Evolutionary conservation across 192 early-diverging fungal genomes (phyloP), one percentile per base, ranked within the genome.

Genomic region (Backusella mclennaniae): DNA sequence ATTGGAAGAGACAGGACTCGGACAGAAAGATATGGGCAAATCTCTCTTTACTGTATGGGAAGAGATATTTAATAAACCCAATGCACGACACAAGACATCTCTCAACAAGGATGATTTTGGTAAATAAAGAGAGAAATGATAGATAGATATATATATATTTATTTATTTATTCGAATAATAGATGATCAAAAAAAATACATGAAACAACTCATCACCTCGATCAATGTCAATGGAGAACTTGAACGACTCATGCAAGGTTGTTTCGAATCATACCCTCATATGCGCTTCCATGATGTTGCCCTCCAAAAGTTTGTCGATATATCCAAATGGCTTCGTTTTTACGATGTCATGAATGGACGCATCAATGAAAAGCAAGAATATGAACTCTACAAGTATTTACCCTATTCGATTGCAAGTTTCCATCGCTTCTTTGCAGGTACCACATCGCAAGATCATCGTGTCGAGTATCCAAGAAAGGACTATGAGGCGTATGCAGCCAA

Each of bases 171-270:
- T 83, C 39, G 15, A 44, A 44, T 44, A 15, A 63, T 74, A 75
- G 15, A 79, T 79, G 29, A 67, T 80, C 23, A 83, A 85, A 33
- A 72, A 79, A 23, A 63, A 63, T 92, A 92, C 79, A 75, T 93
- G 29, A 75, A 77, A n/a, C 67, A 84, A 14, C 71, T 95, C 41
- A 72, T 86, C 0, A 49, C 84, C 6, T 69, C 90, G 0, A 83
- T 93, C 6, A 81, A 80, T 4, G 84, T 87, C 9, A 93, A 89
- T 71, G 95, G 94, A n/a, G 96, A 97, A 75, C 89, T 90, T 71
- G 96, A 97, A 36, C 94, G 94, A 38, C 76, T 99, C 7, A 85
- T 96, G 77, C 92, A 95, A 83, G 93, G 95, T 1, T 97, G 95
- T 76, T 96, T 93, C 84, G 96, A 99, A 74, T 95, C 95, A 79